These are phyloP conservation scores for Osmanthus fragrans DNA, from an alignment of 257 asterid genomes.

Conservation along the genomic window DNA sequence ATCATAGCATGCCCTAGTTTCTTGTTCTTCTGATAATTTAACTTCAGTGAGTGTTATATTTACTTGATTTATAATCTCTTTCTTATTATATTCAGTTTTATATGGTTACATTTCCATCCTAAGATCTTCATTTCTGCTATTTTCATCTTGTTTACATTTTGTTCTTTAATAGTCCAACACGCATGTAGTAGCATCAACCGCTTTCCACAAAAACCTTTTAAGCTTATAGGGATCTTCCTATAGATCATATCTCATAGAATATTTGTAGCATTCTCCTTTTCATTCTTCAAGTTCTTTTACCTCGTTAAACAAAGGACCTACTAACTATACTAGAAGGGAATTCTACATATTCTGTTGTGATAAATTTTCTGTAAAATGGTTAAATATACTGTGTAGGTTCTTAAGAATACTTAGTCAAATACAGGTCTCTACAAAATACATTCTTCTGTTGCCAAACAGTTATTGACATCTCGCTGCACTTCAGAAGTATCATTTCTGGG, in stretches of 20 bases:
- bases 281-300: neutral
- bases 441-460: neutral
- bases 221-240: neutral
- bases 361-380: neutral
- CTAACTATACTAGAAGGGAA: neutral
- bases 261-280: neutral
- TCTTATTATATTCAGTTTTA: neutral
- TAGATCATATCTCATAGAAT: neutral
- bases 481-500: neutral
- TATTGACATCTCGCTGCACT: neutral
- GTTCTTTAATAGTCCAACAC: neutral
- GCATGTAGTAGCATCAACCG: neutral
- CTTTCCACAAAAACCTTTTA: neutral
- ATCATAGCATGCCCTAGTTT: no score
- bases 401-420: neutral
- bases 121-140: neutral
- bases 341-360: neutral
- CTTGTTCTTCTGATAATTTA: neutral
- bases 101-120: neutral
- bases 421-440: neutral
- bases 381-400: neutral
- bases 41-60: neutral
- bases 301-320: neutral
- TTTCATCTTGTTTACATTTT: neutral
- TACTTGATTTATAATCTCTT: neutral